A percentile compares a stretch with the other conserved stretches of the same genome.
Evolutionary conservation across 768 basidiomycete genomes (phyloP).

Genomic region (Lactarius evosmus): DNA sequence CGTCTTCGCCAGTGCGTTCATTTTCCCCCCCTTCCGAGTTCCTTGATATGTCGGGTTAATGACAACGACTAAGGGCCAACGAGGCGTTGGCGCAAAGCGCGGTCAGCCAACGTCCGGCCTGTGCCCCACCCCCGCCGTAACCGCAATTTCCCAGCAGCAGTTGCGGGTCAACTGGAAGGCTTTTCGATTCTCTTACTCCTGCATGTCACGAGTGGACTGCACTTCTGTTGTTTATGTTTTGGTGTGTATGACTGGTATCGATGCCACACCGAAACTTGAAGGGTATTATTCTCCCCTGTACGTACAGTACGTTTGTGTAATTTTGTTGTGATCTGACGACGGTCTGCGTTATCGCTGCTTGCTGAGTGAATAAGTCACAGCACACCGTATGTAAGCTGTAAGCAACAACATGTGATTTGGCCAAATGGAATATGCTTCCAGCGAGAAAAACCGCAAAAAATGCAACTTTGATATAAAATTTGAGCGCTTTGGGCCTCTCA

Average conservation of each 20-base stretch:
- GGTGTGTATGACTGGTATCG: not conserved
- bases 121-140: constrained; percentile 50
- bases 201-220: not conserved
- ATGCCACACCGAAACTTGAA: not conserved
- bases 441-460: no score
- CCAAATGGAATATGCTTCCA: no score
- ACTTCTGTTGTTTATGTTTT: not conserved
- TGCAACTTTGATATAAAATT: no score
- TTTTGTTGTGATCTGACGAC: not conserved
- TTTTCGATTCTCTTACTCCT: constrained; percentile 41
- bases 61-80: constrained; percentile 30
- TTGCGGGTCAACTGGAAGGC: constrained; percentile 32
- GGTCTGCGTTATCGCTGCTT: no score
- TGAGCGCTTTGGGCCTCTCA: no score
- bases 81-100: constrained; percentile 83
- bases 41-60: constrained; percentile 53
- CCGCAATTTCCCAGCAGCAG: constrained; percentile 46
- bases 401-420: no score
- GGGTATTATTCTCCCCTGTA: not conserved
- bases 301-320: not conserved
- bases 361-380: no score
- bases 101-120: constrained; percentile 65
- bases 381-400: no score
- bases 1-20: constrained; percentile 60
- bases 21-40: not conserved